Conservation (phyloP, 352 stramenopile species). For the Pythium rishiriense region DNA sequence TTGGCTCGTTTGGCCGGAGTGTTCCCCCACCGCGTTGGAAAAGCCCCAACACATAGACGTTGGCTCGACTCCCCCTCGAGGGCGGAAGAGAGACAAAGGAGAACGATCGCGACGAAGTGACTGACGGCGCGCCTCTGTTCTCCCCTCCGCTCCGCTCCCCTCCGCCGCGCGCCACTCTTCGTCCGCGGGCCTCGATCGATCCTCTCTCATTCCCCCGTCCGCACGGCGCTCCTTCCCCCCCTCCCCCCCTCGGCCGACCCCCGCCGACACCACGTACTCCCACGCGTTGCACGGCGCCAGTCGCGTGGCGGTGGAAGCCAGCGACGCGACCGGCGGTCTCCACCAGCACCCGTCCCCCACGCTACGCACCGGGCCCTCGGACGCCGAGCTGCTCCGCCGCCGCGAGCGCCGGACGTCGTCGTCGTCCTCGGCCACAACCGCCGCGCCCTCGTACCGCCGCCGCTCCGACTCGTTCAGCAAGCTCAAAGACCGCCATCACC, state of each 20-base stretch:
- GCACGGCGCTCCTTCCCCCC: neutral
- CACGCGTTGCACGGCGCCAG: constrained; percentile 25
- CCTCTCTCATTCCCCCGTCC: neutral
- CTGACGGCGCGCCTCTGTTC: neutral
- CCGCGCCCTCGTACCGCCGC: neutral
- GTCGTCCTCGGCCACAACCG: neutral
- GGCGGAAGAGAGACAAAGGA: constrained; percentile 19
- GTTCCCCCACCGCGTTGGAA: neutral
- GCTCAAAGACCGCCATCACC: neutral
- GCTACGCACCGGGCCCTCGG: neutral
- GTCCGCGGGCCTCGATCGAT: neutral
- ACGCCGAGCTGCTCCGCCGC: constrained; percentile 4
- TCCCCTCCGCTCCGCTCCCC: neutral
- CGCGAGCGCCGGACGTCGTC: constrained; percentile 14
- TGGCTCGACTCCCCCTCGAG: neutral
- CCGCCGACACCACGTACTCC: constrained; percentile 25
- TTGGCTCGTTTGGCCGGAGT: neutral
- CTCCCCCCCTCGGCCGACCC: neutral
- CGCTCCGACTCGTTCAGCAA: neutral
- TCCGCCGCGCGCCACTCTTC: neutral
- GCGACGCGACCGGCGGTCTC: neutral
- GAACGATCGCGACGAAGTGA: constrained; percentile 16
- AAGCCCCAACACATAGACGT: constrained; percentile 14
- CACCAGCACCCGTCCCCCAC: neutral
- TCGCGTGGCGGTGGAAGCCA: constrained; percentile 16